Base-by-base conservation (phyloP, 345 rosid species). In the Capsella bursapastoris region DNA sequence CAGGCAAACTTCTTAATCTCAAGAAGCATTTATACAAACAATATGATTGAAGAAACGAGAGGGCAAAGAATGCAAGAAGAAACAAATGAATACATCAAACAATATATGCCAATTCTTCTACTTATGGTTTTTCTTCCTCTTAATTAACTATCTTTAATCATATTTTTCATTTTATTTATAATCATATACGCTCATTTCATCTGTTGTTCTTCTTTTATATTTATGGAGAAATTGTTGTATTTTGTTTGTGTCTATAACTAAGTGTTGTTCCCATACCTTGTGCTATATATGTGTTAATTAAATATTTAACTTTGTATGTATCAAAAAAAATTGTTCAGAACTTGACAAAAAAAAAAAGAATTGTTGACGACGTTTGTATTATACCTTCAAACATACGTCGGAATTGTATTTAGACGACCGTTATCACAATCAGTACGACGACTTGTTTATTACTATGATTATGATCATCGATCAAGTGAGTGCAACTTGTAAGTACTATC, bases 1-100 rank as follows among this genome's bases (percentile, higher is more conserved):
- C 56, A 79, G 90, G 69, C 8, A 6, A 22, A 73, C 85, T 40
- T 57, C 60, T 55, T 73, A 49, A 73, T 57, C 50, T 71, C 11
- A 58, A 64, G 38, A 58, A 64, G 44, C 14, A 47, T 44, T 15
- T 50, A 72, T 64, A 64, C 35, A 32, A 58, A 58, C 49, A 44
- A 56, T 68, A 53, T 76, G 69, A 47, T 64, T 55, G 41, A 72
- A 52, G 69, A 50, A 66, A 8, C 66, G 40, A 66, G 47, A 72
- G 66, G 74, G 57, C 63, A 59, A 71, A 65, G 3, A 66, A 57
- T 57, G 35, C 34, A 13, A 44, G 8, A 45, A 34, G 4, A 3
- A 11, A 25, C 14, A 32, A 27, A 28, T 45, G 22, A 49, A 51
- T 51, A 25, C 31, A 22, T 22, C 22, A 51, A 22, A 51, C 56